Evolutionary conservation across 2,329 filamentous ascomycete genomes (phyloP).

Genomic region (Colletotrichum cuscutae): DNA sequence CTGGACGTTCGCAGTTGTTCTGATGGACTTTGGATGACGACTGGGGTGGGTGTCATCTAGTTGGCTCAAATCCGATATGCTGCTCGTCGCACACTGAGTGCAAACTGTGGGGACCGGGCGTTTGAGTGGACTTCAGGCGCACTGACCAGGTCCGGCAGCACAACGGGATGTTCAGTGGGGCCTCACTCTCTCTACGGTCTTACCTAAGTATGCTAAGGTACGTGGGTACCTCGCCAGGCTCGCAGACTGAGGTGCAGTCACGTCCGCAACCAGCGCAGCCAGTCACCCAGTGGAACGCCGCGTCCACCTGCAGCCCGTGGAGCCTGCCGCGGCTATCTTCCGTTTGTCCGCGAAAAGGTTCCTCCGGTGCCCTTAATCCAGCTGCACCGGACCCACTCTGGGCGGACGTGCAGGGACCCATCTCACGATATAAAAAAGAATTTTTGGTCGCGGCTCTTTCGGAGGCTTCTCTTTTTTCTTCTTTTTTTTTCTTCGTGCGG

Average conservation of each 20-base stretch:
- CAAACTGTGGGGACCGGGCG: constrained; percentile 23
- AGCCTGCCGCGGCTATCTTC: background rate
- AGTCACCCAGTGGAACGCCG: too few relatives aligned
- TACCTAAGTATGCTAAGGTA: too few relatives aligned
- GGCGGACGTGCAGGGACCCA: constrained; percentile 15
- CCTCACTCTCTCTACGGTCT: too few relatives aligned
- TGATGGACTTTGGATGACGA: constrained; percentile 21
- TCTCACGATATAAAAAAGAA: constrained; percentile 33
- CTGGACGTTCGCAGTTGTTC: constrained; percentile 1
- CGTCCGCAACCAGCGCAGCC: background rate
- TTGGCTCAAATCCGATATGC: constrained; percentile 24
- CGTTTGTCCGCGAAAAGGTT: background rate
- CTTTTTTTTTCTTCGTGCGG: constrained; percentile 80
- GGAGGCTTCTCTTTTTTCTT: constrained; percentile 50
- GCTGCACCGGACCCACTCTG: background rate
- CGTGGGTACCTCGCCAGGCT: too few relatives aligned
- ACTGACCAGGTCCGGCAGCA: constrained; percentile 15
- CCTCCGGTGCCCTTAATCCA: background rate
- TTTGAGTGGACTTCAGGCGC: background rate
- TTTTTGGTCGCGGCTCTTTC: background rate
- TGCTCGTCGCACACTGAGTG: constrained; percentile 30
- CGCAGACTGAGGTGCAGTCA: too few relatives aligned
- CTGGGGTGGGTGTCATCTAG: constrained; percentile 21
- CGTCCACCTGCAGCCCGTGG: too few relatives aligned
- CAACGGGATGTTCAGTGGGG: background rate